Conservation (phyloP, 2,329 filamentous ascomycete genomes). For the Aspergillus sp. region DNA sequence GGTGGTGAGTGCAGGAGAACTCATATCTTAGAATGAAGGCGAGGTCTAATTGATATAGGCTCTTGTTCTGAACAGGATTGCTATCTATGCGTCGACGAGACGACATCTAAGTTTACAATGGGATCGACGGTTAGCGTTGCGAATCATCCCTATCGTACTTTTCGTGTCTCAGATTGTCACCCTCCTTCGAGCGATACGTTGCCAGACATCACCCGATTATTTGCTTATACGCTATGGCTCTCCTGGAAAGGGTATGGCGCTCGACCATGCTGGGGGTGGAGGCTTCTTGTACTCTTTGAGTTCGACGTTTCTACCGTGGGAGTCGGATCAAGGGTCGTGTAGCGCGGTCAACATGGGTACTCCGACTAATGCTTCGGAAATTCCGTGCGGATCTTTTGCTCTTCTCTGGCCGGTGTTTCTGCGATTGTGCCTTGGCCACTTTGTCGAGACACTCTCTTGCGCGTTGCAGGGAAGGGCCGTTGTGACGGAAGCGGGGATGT, state of each 20-base stretch:
- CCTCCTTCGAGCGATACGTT: constrained; percentile 79
- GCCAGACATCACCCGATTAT: constrained; percentile 76
- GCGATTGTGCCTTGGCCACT: constrained; percentile 63
- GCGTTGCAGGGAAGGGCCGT: constrained; percentile 76
- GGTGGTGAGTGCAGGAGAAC: constrained; percentile 48
- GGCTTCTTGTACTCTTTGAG: constrained; percentile 65
- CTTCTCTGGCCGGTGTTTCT: constrained; percentile 50
- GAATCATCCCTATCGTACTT: constrained; percentile 63
- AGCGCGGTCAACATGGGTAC: constrained; percentile 66
- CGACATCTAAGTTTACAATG: constrained; percentile 70
- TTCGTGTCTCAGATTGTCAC: constrained; percentile 62
- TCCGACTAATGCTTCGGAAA: constrained; percentile 42
- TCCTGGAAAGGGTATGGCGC: constrained; percentile 55
- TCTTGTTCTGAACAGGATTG: constrained; percentile 80
- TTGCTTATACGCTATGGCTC: constrained; percentile 63
- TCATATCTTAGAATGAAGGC: not conserved
- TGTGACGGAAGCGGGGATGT: constrained; percentile 87
- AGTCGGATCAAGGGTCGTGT: constrained; percentile 69
- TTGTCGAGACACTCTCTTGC: constrained; percentile 81
- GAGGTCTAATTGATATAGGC: constrained; percentile 44
- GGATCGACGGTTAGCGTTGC: constrained; percentile 62
- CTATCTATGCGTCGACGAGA: constrained; percentile 86
- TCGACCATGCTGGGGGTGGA: constrained; percentile 65
- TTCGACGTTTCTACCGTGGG: constrained; percentile 64
- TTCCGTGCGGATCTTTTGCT: constrained; percentile 70